Conservation (phyloP, 768 basidiomycete species). For the Phanerochaete sordida region DNA sequence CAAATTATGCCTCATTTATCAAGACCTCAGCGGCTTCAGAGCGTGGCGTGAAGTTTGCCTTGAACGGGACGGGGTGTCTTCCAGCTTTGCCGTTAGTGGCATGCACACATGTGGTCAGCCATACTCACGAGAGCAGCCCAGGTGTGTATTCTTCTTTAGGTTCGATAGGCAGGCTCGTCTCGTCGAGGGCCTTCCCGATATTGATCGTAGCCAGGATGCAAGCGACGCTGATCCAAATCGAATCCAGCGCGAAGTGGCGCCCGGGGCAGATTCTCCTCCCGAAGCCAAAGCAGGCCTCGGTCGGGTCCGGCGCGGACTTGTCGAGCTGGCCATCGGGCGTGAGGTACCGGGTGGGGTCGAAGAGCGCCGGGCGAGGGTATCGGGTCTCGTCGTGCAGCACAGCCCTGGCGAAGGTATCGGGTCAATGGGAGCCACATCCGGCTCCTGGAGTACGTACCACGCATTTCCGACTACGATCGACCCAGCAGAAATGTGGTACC, state of each 20-base stretch:
- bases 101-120: too few species aligned
- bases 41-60: too few species aligned
- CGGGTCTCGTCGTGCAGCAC: slow-evolving; percentile 16
- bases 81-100: too few species aligned
- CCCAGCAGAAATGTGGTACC: slow-evolving; percentile 29
- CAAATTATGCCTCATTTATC: too few species aligned
- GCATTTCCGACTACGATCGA: slow-evolving; percentile 27
- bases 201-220: slow-evolving; percentile 9
- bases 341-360: slow-evolving; percentile 21
- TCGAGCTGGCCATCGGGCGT: slow-evolving; percentile 4
- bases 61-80: background rate
- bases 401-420: slow-evolving; percentile 14
- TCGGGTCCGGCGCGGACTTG: slow-evolving; percentile 4
- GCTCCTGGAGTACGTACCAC: slow-evolving; percentile 33
- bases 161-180: background rate
- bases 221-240: slow-evolving; percentile 11
- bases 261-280: slow-evolving; percentile 22
- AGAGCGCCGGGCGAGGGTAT: slow-evolving; percentile 16
- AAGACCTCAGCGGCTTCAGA: too few species aligned
- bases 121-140: background rate
- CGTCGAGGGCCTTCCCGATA: background rate
- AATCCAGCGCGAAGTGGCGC: slow-evolving; percentile 6
- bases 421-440: slow-evolving; percentile 29
- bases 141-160: background rate
- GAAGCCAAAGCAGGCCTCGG: slow-evolving; percentile 12